A percentile compares a stretch with the other conserved stretches of the same genome.
phyloP scores from a whole-genome alignment of 2,329 filamentous ascomycete species.

The Exophiala bonariae region DNA sequence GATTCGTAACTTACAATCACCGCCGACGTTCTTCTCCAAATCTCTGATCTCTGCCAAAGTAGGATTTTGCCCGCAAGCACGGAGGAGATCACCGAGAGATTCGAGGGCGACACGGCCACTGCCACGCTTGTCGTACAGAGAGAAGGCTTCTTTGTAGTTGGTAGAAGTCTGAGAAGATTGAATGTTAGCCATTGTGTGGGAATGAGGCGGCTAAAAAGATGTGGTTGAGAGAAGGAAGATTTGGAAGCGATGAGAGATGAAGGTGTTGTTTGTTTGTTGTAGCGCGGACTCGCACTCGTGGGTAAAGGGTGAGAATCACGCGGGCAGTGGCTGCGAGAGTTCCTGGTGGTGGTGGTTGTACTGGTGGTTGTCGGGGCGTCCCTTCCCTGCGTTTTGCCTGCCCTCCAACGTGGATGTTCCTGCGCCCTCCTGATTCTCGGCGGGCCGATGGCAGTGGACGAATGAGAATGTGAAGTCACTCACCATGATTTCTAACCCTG shows the following conservation, averaged over 20 bases:
- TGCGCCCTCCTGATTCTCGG: conserved; percentile 9
- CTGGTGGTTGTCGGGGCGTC: not conserved
- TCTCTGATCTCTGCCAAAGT: conserved; percentile 91
- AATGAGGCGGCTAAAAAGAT: not conserved
- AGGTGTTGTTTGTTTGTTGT: conserved; percentile 5
- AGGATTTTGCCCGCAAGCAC: conserved; percentile 97
- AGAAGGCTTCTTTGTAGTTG: conserved; percentile 99
- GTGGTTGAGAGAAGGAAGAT: not conserved
- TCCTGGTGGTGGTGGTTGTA: conserved; percentile 4
- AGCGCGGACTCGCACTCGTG: too few species aligned
- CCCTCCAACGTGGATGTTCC: too few species aligned
- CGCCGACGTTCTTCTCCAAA: conserved; percentile 83
- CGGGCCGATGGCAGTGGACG: conserved; percentile 10
- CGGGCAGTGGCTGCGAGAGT: too few species aligned
- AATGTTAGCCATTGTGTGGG: conserved; percentile 21
- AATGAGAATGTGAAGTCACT: conserved; percentile 17
- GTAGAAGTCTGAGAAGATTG: conserved; percentile 64
- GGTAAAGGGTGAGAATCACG: too few species aligned
- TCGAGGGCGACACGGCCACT: conserved; percentile 87
- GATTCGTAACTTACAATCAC: conserved; percentile 70
- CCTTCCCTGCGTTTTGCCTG: too few species aligned
- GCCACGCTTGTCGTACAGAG: conserved; percentile 98
- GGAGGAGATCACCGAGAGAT: conserved; percentile 86
- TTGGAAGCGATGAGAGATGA: not conserved
- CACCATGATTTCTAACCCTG: conserved; percentile 18